phyloP scores from a whole-genome alignment of 768 basidiomycete genomes.

The Pleurotus cornucopiae region DNA sequence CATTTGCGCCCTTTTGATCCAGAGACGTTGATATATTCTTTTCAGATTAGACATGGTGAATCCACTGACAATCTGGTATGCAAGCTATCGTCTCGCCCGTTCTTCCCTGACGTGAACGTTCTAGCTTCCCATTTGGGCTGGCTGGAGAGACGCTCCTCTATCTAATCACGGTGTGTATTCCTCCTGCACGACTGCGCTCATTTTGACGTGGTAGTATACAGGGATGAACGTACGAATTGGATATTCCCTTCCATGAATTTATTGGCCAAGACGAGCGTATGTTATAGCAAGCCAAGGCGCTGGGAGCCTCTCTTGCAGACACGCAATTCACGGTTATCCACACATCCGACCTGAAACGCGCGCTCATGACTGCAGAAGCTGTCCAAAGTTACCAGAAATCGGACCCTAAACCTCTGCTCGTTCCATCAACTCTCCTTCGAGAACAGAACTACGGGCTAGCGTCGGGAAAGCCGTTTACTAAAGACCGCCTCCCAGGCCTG shows the following conservation, averaged over 20 bases:
- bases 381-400: slow-evolving; percentile 22
- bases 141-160: slow-evolving; percentile 69
- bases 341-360: slow-evolving; percentile 65
- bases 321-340: slow-evolving; percentile 52
- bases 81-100: not conserved
- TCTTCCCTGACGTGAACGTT: not conserved
- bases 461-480: slow-evolving; percentile 56
- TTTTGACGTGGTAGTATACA: slow-evolving; percentile 15
- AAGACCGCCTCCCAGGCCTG: slow-evolving; percentile 18
- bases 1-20: not conserved
- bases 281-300: slow-evolving; percentile 59
- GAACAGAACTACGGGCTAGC: slow-evolving; percentile 71
- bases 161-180: slow-evolving; percentile 62
- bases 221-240: slow-evolving; percentile 47
- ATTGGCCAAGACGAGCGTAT: not conserved
- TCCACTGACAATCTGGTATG: slow-evolving; percentile 72
- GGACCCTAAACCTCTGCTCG: slow-evolving; percentile 39
- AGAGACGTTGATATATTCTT: too few species aligned
- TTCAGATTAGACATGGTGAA: slow-evolving; percentile 72
- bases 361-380: slow-evolving; percentile 55
- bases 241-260: not conserved
- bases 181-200: not conserved
- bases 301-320: slow-evolving; percentile 47
- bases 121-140: slow-evolving; percentile 57
- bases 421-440: slow-evolving; percentile 46